Percentiles rank a stretch among this genome's conserved stretches.
These are phyloP conservation scores for Russula griseocarnosa DNA, from an alignment of 768 basidiomycete species.

Conservation along the genomic window DNA sequence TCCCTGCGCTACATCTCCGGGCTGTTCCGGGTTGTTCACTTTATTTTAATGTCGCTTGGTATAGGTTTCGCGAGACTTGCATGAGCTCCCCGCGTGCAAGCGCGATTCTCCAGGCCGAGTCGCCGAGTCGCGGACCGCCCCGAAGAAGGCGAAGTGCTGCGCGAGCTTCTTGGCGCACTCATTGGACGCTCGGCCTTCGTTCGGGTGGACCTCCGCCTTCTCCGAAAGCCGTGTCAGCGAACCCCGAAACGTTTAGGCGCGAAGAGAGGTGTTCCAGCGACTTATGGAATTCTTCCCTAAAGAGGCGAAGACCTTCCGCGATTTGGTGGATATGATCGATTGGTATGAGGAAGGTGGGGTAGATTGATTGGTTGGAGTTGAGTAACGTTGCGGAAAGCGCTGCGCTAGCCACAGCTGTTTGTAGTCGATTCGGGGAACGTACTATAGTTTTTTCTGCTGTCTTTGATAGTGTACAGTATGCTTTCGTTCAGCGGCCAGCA, in stretches of 20 bases:
- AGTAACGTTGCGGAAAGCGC: not conserved
- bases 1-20: not conserved
- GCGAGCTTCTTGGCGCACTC: conserved; percentile 62
- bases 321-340: conserved; percentile 61
- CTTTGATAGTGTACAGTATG: no score
- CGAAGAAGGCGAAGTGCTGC: conserved; percentile 60
- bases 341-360: conserved; percentile 30
- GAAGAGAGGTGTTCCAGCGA: conserved; percentile 66
- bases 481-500: no score
- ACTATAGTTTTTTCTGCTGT: not conserved
- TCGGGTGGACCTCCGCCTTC: not conserved
- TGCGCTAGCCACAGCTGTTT: not conserved
- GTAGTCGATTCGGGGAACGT: no score
- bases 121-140: conserved; percentile 62
- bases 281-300: conserved; percentile 60
- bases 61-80: conserved; percentile 81
- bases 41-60: not conserved
- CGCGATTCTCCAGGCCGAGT: conserved; percentile 69
- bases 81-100: conserved; percentile 57
- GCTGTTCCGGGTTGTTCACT: no score
- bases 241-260: conserved; percentile 54
- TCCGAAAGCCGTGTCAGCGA: conserved; percentile 28
- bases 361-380: conserved; percentile 4
- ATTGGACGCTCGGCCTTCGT: conserved; percentile 37
- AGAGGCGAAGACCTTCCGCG: conserved; percentile 57